Evolutionary conservation across 1,284 basidiomycete genomes (phyloP), one percentile per base, ranked within the genome.

Genomic region (Apiotrichum domesticum): DNA sequence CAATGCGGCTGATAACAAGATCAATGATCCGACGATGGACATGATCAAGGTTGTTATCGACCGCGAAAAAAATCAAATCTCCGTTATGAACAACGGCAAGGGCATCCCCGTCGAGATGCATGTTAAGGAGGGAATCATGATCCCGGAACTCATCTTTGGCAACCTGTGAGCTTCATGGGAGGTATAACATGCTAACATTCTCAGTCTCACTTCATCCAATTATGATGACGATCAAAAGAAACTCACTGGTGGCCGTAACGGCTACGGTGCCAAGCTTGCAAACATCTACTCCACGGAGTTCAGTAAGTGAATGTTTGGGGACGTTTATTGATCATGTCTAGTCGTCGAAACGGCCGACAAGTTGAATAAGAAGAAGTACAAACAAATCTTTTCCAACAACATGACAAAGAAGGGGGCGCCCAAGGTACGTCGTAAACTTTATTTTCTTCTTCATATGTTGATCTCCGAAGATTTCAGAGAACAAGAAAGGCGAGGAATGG

Each of bases 161-260:
- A 87, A 97, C 74, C 82, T 98, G 77, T 77, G 52, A 64, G 75
- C 63, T 13, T 6, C 21, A 34, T 33, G 4, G 32, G 43, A 39
- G 39, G 44, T 40, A 15, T 32, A 14, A 13, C 43, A 9, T 8
- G 53, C 67, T 70, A 49, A 66, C 46, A 11, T 11, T 4, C 2
- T 46, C 37, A 78, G 77, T 9, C 83, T 98, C 45, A 93, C 96
- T 0, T 93, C 90, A 21, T 96, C 93, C 56, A 98, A 98, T 79
- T 98, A 97, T 72, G 95, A 99, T 73, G 96, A 98, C 69, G 90
- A 94, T 75, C 94, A 98, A 79, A 97, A 94, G 82, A 98, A 98
- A 78, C 84, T 98, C 49, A 97, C 94, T 1, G 96, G 96, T 78
- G 96, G 96, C 77, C 85, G 96, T 70, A 99, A 98, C 72, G 96